phyloP scores from a whole-genome alignment of 352 stramenopile species.

The Pythium angustatum region DNA sequence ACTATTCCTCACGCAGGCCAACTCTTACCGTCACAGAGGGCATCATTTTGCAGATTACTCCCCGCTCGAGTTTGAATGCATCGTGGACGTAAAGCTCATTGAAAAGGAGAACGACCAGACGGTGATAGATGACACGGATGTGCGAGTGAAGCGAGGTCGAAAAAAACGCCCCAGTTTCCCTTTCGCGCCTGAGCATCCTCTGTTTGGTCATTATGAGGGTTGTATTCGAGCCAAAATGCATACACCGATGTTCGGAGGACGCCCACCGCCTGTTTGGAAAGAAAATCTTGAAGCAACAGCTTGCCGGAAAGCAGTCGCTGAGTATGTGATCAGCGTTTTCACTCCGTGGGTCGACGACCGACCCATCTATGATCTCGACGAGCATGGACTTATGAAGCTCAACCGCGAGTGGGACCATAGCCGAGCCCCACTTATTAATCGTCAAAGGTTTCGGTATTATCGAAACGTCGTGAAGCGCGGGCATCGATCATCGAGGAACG shows the following conservation, averaged over 20 bases:
- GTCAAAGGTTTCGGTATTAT: slow-evolving; percentile 8
- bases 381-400: background rate
- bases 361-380: background rate
- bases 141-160: too few relatives aligned
- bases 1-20: background rate
- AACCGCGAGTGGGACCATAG: slow-evolving; percentile 8
- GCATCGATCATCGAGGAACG: background rate
- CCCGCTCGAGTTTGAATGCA: slow-evolving; percentile 6
- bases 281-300: too few relatives aligned
- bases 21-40: background rate
- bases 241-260: too few relatives aligned
- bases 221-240: too few relatives aligned
- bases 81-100: too few relatives aligned
- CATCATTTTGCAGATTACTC: background rate
- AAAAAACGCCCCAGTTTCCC: too few relatives aligned
- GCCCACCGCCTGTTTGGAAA: slow-evolving; percentile 12
- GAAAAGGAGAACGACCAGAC: too few relatives aligned
- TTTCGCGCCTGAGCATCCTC: too few relatives aligned
- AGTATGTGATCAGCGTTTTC: slow-evolving; percentile 3
- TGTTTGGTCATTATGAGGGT: too few relatives aligned
- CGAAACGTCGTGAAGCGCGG: slow-evolving; percentile 1
- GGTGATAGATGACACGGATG: too few relatives aligned
- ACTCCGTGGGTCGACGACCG: background rate
- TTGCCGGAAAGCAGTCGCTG: background rate
- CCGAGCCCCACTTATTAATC: background rate